These are phyloP conservation scores for Cubamyces sp. DNA, from an alignment of 768 basidiomycete species.

Conservation along the genomic window DNA sequence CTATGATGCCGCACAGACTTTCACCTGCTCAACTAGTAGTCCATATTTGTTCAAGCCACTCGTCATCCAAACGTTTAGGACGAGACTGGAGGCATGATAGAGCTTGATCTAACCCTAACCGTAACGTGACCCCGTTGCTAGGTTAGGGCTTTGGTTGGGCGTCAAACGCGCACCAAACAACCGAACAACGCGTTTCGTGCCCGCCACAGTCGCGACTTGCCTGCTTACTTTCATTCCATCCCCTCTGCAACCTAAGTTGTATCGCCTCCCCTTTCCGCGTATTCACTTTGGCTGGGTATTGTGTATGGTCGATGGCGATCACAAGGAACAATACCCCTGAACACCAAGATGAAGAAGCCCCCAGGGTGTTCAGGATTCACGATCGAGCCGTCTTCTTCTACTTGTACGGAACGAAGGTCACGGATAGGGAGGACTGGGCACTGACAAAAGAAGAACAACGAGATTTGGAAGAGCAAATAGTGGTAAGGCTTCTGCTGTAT, in stretches of 20 bases:
- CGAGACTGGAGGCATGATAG: no score
- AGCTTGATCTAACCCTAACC: constrained; percentile 5
- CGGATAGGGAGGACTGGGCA: not conserved
- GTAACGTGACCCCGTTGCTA: not conserved
- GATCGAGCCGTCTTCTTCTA: constrained; percentile 16
- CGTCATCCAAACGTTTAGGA: no score
- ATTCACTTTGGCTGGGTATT: no score
- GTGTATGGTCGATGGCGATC: not conserved
- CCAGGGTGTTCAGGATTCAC: not conserved
- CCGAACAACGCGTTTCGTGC: not conserved
- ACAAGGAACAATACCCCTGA: not conserved
- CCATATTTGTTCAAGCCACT: no score
- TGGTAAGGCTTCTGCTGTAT: not conserved
- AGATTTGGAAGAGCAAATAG: not conserved
- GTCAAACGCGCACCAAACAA: not conserved
- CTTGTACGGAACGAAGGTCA: constrained; percentile 14
- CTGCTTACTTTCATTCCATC: not conserved
- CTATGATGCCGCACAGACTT: no score
- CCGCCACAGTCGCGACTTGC: constrained; percentile 14
- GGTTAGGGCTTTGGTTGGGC: no score
- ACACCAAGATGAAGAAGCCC: not conserved
- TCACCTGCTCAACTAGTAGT: no score
- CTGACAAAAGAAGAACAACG: not conserved
- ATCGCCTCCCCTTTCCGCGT: not conserved
- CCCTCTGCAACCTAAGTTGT: not conserved